phyloP scores from a whole-genome alignment of 768 basidiomycete genomes.

The Nidula microcarpa region DNA sequence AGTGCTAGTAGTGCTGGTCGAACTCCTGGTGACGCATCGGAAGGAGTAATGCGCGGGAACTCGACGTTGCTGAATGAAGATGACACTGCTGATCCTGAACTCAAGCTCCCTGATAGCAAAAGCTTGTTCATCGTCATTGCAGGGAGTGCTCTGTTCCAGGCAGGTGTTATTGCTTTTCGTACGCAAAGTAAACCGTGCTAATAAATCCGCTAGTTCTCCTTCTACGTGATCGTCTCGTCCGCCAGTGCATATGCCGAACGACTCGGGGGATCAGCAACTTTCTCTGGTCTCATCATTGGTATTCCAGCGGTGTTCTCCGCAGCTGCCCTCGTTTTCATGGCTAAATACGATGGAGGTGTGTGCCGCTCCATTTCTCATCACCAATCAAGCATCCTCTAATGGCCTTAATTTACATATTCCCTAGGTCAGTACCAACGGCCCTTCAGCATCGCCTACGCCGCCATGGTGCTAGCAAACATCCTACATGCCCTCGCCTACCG shows the following conservation, averaged over 20 bases:
- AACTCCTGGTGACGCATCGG: too few species aligned
- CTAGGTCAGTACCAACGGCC: constrained; percentile 54
- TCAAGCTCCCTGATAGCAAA: background rate
- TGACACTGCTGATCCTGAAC: background rate
- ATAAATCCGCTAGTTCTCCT: background rate
- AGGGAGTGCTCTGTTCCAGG: background rate
- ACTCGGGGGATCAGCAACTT: constrained; percentile 65
- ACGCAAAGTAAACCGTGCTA: too few species aligned
- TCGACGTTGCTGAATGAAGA: too few species aligned
- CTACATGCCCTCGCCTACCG: constrained; percentile 61
- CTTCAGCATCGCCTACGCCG: constrained; percentile 49
- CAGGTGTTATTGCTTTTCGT: background rate
- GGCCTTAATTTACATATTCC: background rate
- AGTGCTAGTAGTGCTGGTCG: too few species aligned
- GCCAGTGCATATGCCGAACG: constrained; percentile 59
- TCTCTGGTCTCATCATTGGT: constrained; percentile 66
- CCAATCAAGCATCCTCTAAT: background rate
- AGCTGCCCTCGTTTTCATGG: constrained; percentile 51
- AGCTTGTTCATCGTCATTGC: background rate
- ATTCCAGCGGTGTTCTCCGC: constrained; percentile 65
- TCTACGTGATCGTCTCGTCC: constrained; percentile 65
- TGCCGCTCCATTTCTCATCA: background rate
- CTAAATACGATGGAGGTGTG: constrained; percentile 52
- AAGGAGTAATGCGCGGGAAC: too few species aligned
- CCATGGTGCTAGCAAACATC: constrained; percentile 53